Evolutionary conservation across 495 filamentous ascomycete genomes (phyloP).

Genomic region (Jackrogersella multiformis): DNA sequence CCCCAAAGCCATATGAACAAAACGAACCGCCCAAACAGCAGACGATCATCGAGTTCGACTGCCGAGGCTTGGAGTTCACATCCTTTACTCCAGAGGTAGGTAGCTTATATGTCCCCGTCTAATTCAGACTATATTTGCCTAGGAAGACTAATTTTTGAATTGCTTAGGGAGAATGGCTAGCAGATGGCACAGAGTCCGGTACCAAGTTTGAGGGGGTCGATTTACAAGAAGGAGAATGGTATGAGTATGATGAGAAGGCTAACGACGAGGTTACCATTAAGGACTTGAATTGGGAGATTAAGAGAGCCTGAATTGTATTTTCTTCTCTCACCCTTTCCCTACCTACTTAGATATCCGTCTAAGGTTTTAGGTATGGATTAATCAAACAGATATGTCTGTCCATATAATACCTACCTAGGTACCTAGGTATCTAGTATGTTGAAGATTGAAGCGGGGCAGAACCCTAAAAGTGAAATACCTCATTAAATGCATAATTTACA

Average conservation of each 20-base stretch:
- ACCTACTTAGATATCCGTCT: neutral
- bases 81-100: constrained; percentile 88
- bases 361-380: neutral
- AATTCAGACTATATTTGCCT: neutral
- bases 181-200: constrained; percentile 77
- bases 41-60: constrained; percentile 90
- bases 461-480: constrained; percentile 2
- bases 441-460: constrained; percentile 16
- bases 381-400: neutral
- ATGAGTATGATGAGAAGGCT: constrained; percentile 69
- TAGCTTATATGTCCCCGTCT: neutral
- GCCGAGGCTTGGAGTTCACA: constrained; percentile 89
- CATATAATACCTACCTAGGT: too few species aligned
- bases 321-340: neutral
- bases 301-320: constrained; percentile 59
- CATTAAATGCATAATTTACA: neutral
- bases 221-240: constrained; percentile 82
- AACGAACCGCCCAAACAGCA: constrained; percentile 73
- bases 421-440: neutral
- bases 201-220: constrained; percentile 85
- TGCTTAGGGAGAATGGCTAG: constrained; percentile 92
- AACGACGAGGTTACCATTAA: constrained; percentile 75
- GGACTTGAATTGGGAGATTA: constrained; percentile 88
- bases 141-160: neutral
- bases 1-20: constrained; percentile 74